A percentile compares a stretch with the other conserved stretches of the same genome.
phyloP scores from a whole-genome alignment of 1,284 basidiomycete species.

The Salmacisia buchloeana region DNA sequence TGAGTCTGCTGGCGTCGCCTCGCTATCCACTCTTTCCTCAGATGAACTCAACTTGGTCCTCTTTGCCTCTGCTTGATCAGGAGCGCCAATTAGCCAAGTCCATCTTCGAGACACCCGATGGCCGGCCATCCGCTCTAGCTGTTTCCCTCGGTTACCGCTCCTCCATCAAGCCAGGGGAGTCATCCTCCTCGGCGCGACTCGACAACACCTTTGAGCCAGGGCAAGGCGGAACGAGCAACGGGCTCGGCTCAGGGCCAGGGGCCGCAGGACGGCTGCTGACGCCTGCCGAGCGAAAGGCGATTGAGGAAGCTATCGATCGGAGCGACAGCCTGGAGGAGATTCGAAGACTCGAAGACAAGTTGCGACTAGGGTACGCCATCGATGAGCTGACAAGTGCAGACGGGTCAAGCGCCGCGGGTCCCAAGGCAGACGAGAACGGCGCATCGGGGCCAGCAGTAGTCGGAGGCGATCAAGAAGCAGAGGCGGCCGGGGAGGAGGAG shows the following conservation, averaged over 20 bases:
- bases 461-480: not conserved
- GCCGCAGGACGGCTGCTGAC: slow-evolving; percentile 4
- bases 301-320: slow-evolving; percentile 5
- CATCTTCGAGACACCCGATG: slow-evolving; percentile 9
- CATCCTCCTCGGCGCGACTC: not conserved
- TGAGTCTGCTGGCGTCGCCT: slow-evolving; percentile 54
- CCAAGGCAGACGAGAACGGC: not conserved
- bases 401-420: not conserved
- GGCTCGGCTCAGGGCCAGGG: not conserved
- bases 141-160: not conserved
- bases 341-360: slow-evolving; percentile 1
- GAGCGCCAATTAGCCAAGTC: slow-evolving; percentile 9
- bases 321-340: slow-evolving; percentile 6
- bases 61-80: not conserved
- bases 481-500: slow-evolving; percentile 2
- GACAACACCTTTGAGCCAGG: slow-evolving; percentile 9
- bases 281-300: not conserved
- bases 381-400: not conserved
- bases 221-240: not conserved
- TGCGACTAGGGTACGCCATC: slow-evolving; percentile 5
- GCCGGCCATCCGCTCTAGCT: not conserved
- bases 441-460: not conserved
- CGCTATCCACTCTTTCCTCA: slow-evolving; percentile 4
- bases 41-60: not conserved
- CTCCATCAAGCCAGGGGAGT: not conserved